Evolutionary conservation across 805 yeast genomes (phyloP).

Genomic region (Sugiyamaella lignohabitans): DNA sequence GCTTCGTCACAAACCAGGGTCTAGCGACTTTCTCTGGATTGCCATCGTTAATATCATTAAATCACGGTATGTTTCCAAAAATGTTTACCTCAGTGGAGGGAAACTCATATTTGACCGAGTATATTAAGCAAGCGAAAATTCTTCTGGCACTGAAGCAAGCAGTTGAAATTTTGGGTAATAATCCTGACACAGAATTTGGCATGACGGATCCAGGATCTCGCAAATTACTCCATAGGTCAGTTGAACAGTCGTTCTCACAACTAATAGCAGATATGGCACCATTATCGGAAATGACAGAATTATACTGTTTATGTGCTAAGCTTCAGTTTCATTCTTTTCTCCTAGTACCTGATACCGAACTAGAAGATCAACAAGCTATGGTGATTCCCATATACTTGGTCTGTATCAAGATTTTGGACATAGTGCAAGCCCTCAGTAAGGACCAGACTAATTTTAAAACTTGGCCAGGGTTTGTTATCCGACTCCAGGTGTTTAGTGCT

Average conservation of each 20-base stretch:
- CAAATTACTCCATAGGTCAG: slow-evolving; percentile 8
- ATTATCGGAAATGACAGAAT: slow-evolving; percentile 10
- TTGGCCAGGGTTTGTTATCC: slow-evolving; percentile 3
- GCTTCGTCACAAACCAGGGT: slow-evolving; percentile 9
- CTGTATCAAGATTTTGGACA: slow-evolving; percentile 8
- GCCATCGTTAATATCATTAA: slow-evolving; percentile 2
- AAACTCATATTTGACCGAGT: slow-evolving; percentile 3
- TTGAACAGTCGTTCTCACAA: slow-evolving; percentile 8
- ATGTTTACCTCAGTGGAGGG: slow-evolving; percentile 2
- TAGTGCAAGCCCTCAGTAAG: not conserved
- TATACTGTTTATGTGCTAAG: slow-evolving; percentile 10
- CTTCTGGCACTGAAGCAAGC: slow-evolving; percentile 4
- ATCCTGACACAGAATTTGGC: slow-evolving; percentile 13
- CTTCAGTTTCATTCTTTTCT: slow-evolving; percentile 15
- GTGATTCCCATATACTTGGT: slow-evolving; percentile 11
- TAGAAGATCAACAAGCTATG: slow-evolving; percentile 9
- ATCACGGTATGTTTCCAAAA: slow-evolving; percentile 4
- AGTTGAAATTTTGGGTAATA: slow-evolving; percentile 10
- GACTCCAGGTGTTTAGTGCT: slow-evolving; percentile 3
- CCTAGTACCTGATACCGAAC: slow-evolving; percentile 11
- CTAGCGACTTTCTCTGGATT: slow-evolving; percentile 5
- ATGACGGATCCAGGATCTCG: slow-evolving; percentile 10
- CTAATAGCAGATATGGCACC: slow-evolving; percentile 8
- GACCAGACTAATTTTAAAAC: not conserved
- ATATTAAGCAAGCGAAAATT: slow-evolving; percentile 8